Conservation (phyloP, 1,284 basidiomycete genomes). For the Marasmius fiardii region DNA sequence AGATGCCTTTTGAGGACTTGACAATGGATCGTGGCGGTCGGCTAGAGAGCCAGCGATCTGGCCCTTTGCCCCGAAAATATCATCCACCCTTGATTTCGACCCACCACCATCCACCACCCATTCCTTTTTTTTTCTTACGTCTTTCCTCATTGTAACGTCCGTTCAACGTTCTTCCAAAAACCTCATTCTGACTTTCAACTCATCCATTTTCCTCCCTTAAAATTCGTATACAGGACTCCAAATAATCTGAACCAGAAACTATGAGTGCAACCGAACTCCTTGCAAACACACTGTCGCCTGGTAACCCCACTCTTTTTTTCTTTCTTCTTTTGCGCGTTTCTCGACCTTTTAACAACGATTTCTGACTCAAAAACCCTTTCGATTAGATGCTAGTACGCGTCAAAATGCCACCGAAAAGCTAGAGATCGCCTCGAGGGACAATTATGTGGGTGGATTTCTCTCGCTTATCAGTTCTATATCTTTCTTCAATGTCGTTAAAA, state of each 20-base stretch:
- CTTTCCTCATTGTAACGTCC: conserved; percentile 7
- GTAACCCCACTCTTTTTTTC: conserved; percentile 50
- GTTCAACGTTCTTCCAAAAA: conserved; percentile 10
- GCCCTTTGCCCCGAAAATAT: conserved; percentile 7
- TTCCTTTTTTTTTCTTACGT: conserved; percentile 8
- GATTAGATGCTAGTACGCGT: conserved; percentile 78
- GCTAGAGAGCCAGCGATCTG: conserved; percentile 1
- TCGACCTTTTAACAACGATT: conserved; percentile 16
- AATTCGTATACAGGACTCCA: conserved; percentile 11
- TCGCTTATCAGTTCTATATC: conserved; percentile 15
- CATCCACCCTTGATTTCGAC: conserved; percentile 9
- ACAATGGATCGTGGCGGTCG: neutral
- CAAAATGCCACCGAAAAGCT: conserved; percentile 86
- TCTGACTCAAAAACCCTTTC: conserved; percentile 10
- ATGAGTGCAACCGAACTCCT: conserved; percentile 92
- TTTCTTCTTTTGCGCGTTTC: conserved; percentile 27
- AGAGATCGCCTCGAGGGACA: conserved; percentile 79
- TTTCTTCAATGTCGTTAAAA: conserved; percentile 12
- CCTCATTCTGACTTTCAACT: conserved; percentile 12
- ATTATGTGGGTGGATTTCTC: conserved; percentile 73
- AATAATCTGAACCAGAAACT: conserved; percentile 28
- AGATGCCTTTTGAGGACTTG: neutral
- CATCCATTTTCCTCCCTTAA: conserved; percentile 17
- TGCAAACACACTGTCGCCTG: conserved; percentile 85
- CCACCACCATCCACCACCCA: conserved; percentile 12